Base-by-base conservation (phyloP, 148 eudicot genomes). In the Gaultheria prostrata region DNA sequence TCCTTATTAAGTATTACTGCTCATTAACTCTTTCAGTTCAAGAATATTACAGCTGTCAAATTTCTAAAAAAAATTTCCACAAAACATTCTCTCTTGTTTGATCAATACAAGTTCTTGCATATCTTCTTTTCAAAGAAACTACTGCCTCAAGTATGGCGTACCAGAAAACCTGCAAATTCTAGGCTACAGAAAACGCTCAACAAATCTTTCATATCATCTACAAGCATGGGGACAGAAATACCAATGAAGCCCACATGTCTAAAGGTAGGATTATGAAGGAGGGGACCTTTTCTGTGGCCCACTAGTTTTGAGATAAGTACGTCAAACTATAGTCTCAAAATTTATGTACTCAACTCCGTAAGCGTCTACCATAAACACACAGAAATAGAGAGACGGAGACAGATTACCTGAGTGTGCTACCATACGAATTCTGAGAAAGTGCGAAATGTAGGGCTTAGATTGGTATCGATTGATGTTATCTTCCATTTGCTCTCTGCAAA, bases 301-400 rank as follows among this genome's bases (percentile, higher is more conserved):
- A 90, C 92, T 76, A 91, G 92, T 77, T 88, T 90, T 51, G 90
- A 88, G 53, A 90, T 84, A 48, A 90, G 87, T 82, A 91, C 92
- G 80, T 85, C n/a, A 88, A 57, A 90, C 89, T 83, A 82, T 77
- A 48, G 92, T 90, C 59, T 82, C 85, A 1, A 48, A 46, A 80
- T 90, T 87, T 33, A 87, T 77, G 24, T 72, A 51, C 56, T 87
- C 82, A 77, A 88, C 82, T 77, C 28, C 80, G 26, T 90, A 90
- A 18, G 84, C 85, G n/a, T n/a, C n/a, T n/a, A n/a, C n/a, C n/a
- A n/a, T n/a, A n/a, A n/a, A n/a, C n/a, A n/a, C n/a, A n/a, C n/a
- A n/a, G n/a, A n/a, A n/a, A n/a, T n/a, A n/a, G n/a, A n/a, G n/a
- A n/a, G n/a, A n/a, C n/a, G n/a, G n/a, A n/a, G n/a, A n/a, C n/a